phyloP scores from a whole-genome alignment of 371 early-diverging fungal genomes.

The Circinella minor region DNA sequence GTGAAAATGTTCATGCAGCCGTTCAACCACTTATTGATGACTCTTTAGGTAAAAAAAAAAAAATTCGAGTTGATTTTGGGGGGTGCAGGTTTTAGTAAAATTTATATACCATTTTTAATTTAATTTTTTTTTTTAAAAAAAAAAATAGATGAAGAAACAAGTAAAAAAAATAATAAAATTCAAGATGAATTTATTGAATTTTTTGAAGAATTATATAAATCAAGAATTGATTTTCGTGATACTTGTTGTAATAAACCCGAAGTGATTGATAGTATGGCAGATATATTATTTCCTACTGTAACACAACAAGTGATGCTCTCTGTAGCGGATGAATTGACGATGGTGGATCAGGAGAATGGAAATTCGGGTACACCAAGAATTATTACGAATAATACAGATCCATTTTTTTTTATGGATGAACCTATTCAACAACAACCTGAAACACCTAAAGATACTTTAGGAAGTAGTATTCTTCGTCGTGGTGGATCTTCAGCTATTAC shows the following conservation, averaged over 20 bases:
- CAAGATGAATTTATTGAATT: conserved; percentile 60
- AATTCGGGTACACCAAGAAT: background rate
- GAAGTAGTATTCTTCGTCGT: conserved; percentile 44
- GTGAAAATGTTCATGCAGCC: conserved; percentile 18
- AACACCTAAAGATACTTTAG: background rate
- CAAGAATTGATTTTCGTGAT: conserved; percentile 61
- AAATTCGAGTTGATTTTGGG: background rate
- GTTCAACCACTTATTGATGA: background rate
- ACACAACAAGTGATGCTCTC: conserved; percentile 14
- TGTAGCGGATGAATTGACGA: conserved; percentile 13
- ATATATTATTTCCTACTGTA: conserved; percentile 59
- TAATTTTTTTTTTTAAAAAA: too few relatives aligned
- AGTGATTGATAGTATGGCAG: conserved; percentile 57
- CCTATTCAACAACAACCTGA: too few relatives aligned
- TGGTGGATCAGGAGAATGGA: background rate
- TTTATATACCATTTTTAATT: too few relatives aligned
- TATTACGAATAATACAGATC: background rate
- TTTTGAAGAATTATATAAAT: conserved; percentile 58
- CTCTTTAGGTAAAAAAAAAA: background rate
- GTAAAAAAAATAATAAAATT: conserved; percentile 1
- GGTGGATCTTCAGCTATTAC: conserved; percentile 45
- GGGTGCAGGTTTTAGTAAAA: too few relatives aligned
- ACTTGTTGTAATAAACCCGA: conserved; percentile 57
- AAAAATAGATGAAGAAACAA: background rate
- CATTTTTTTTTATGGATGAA: conserved; percentile 11